Evolutionary conservation across 306 rosid genomes (phyloP).

Genomic region (Glycyrrhiza uralensis): DNA sequence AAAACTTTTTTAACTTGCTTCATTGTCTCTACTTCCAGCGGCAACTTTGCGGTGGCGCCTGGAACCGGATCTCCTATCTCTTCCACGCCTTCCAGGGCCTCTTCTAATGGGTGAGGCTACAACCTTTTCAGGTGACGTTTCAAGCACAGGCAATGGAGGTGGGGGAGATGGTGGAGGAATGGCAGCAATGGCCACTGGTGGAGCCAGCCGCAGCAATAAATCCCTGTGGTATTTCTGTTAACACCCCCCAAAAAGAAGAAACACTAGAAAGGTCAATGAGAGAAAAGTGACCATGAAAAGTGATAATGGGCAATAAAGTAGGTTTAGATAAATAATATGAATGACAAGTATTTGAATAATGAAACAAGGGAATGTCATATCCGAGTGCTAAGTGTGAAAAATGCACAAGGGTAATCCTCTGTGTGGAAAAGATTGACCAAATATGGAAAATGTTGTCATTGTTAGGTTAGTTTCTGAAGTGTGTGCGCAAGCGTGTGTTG

Average conservation of each 20-base stretch:
- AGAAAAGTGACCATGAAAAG: constrained; percentile 2
- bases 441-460: not conserved
- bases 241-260: not conserved
- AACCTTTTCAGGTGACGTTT: constrained; percentile 19
- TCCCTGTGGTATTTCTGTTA: constrained; percentile 82
- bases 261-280: not conserved
- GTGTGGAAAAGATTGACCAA: not conserved
- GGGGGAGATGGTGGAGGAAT: constrained; percentile 35
- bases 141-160: constrained; percentile 31
- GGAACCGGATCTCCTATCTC: constrained; percentile 53
- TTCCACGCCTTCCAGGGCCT: constrained; percentile 49
- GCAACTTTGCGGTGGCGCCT: constrained; percentile 76
- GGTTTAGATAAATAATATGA: not conserved
- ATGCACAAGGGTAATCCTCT: not conserved
- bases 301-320: not conserved
- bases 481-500: not conserved
- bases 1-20: constrained; percentile 50
- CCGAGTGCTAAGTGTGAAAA: not conserved
- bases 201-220: constrained; percentile 46
- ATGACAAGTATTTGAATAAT: not conserved
- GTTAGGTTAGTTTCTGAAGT: not conserved
- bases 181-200: constrained; percentile 15
- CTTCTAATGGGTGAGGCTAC: constrained; percentile 29
- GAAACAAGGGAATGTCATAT: not conserved
- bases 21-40: constrained; percentile 44